Conservation (phyloP, 495 filamentous ascomycete species). For the Penicillium atrosanguineum region DNA sequence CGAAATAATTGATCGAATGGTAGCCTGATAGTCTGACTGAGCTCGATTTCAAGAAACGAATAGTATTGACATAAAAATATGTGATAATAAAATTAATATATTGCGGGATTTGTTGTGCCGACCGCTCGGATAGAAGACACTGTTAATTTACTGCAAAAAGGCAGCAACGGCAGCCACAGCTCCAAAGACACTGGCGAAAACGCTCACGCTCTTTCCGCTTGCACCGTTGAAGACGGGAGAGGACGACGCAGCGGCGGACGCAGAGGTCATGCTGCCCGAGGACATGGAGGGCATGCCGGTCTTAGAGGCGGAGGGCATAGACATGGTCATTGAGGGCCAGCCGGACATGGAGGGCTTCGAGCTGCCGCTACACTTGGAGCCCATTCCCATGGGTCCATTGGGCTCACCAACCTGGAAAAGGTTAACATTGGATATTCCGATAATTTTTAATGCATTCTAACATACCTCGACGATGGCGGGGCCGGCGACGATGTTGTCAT, state of each 20-base stretch:
- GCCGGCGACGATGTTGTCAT: constrained; percentile 32
- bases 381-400: background rate
- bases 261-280: background rate
- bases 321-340: too few relatives aligned
- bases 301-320: too few relatives aligned
- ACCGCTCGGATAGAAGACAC: too few relatives aligned
- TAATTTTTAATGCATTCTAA: background rate
- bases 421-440: background rate
- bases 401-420: background rate
- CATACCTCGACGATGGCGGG: constrained; percentile 37
- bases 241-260: background rate
- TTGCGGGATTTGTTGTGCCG: too few relatives aligned
- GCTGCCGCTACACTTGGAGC: background rate
- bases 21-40: too few relatives aligned
- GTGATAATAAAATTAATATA: too few relatives aligned
- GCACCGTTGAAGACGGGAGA: constrained; percentile 3
- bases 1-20: too few relatives aligned
- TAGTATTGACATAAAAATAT: background rate
- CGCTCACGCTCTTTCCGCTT: constrained; percentile 2
- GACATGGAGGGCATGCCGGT: background rate
- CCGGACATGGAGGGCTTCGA: background rate
- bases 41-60: too few relatives aligned
- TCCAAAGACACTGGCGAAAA: background rate
- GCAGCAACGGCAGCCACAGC: constrained; percentile 1
- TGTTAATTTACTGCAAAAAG: background rate